Percentiles rank a stretch among this genome's conserved stretches.
Evolutionary conservation across 805 yeast species (phyloP).

Genomic region (Pichia gijzeniarum): DNA sequence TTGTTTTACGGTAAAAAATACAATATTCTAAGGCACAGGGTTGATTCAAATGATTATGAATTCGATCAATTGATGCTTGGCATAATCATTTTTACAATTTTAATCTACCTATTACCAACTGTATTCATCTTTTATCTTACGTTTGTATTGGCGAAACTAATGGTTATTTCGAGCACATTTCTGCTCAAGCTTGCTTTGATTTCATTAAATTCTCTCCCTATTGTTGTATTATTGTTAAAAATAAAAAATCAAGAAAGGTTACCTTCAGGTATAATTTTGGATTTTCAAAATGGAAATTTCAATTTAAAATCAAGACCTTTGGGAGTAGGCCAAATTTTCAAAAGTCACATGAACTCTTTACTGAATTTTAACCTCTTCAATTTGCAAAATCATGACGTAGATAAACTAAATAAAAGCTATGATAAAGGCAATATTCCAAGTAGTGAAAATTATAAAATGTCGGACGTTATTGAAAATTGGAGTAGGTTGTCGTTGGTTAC

Average conservation of each 20-base stretch:
- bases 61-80: constrained; percentile 85
- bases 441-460: constrained; percentile 2
- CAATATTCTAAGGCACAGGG: constrained; percentile 75
- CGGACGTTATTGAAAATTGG: constrained; percentile 25
- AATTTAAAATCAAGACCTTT: constrained; percentile 24
- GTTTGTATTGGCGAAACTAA: constrained; percentile 56
- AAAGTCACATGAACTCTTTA: constrained; percentile 27
- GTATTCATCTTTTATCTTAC: constrained; percentile 75
- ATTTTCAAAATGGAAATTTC: constrained; percentile 16
- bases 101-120: constrained; percentile 78
- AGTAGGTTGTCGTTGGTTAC: constrained; percentile 17
- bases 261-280: constrained; percentile 45
- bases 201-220: constrained; percentile 73
- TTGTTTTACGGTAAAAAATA: constrained; percentile 85
- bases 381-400: constrained; percentile 7
- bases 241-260: constrained; percentile 67
- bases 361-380: constrained; percentile 26
- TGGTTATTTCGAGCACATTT: constrained; percentile 43
- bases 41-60: constrained; percentile 79
- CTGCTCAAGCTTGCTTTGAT: constrained; percentile 55
- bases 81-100: constrained; percentile 75
- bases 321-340: constrained; percentile 21
- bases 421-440: not conserved
- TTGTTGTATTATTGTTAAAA: constrained; percentile 74
- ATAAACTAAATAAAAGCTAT: not conserved